Base-by-base conservation (phyloP, 352 stramenopile genomes). In the Thraustochytrium striatum region DNA sequence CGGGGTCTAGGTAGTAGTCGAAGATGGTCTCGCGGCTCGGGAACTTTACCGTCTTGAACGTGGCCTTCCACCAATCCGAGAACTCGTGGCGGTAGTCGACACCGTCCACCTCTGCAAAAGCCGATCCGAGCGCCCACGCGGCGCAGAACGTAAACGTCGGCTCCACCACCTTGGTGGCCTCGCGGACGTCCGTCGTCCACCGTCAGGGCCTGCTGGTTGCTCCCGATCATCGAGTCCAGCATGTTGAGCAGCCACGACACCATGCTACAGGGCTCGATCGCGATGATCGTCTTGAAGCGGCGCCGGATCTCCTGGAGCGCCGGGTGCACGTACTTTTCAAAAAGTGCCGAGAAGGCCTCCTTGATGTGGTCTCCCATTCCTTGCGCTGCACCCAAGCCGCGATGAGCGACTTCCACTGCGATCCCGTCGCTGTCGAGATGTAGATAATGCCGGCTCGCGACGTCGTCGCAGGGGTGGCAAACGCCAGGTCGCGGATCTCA, bases 31-130 rank as follows among this genome's bases (percentile, higher is more conserved):
- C 96, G 82, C 93, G 93, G 21, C 88, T 89, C 8, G 94, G 94
- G 35, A 98, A 89, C 82, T 98, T 98, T 7, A 98, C 92, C 75
- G 94, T 87, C 81, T 97, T 97, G 90, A 93, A 98, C 78, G 97
- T 90, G 41, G 90, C 89, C 68, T 94, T 93, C 93, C 93, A 98
- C 91, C 90, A 98, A 79, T 96, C 95, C 72, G 90, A 96, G 83
- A 98, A 97, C 73, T 97, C 86, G 28, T 88, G 88, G 1, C 93
- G 91, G 84, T 97, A 97, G 82, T 98, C 91, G 0, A 91, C 96
- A 33, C 94, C 93, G 75, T 97, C 94, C 78, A 98, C 92, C 32
- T 96, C 82, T 0, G 91, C 95, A 3, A 98, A 80, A 7, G 94
- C 90, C 2, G 93, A 97, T 0, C 93, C 93, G 41, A 98, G 94